Conservation (phyloP, 768 basidiomycete genomes). For the Hericium coralloides region DNA sequence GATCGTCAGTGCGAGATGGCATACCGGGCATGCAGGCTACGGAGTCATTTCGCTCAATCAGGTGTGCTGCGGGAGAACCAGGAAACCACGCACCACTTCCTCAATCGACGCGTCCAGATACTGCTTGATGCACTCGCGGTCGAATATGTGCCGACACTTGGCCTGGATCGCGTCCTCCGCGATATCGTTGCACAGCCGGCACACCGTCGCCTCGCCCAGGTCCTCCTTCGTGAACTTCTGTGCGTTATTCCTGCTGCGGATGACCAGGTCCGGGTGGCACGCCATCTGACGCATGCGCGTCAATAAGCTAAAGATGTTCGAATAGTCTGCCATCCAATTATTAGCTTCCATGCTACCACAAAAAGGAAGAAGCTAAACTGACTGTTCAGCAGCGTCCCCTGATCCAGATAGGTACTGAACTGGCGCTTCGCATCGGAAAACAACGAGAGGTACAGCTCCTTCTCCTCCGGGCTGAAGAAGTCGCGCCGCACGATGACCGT, state of each 20-base stretch:
- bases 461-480: slow-evolving; percentile 95
- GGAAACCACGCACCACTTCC: slow-evolving; percentile 36
- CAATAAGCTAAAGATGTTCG: slow-evolving; percentile 84
- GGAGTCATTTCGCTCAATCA: neutral
- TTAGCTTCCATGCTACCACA: neutral
- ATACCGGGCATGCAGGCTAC: slow-evolving; percentile 90
- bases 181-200: slow-evolving; percentile 92
- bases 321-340: slow-evolving; percentile 55
- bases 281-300: slow-evolving; percentile 97
- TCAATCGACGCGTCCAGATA: slow-evolving; percentile 76
- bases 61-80: neutral
- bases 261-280: slow-evolving; percentile 89
- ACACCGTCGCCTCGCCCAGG: slow-evolving; percentile 66
- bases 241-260: slow-evolving; percentile 76
- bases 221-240: slow-evolving; percentile 48
- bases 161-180: slow-evolving; percentile 96
- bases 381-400: slow-evolving; percentile 92
- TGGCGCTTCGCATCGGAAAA: slow-evolving; percentile 91
- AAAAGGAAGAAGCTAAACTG: slow-evolving; percentile 23
- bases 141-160: slow-evolving; percentile 90
- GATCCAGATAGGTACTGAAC: slow-evolving; percentile 84
- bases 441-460: slow-evolving; percentile 84
- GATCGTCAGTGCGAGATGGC: slow-evolving; percentile 86
- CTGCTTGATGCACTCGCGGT: slow-evolving; percentile 91
- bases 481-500: slow-evolving; percentile 84